Base-by-base conservation (phyloP, 106 monocot genomes). In the Apostasia shenzhenica region DNA sequence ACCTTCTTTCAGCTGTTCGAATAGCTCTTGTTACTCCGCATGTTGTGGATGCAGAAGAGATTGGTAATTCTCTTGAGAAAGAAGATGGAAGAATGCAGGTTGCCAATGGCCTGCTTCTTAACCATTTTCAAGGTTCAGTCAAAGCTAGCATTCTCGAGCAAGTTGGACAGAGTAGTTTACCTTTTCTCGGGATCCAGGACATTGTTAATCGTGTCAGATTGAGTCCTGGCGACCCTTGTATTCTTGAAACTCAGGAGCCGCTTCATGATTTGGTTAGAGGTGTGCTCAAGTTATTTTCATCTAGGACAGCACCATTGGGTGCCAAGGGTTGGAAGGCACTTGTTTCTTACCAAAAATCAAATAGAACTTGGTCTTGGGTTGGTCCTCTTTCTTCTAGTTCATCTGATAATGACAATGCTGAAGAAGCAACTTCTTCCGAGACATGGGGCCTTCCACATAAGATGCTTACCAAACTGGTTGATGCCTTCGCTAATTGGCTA, bases 401-500 rank as follows among this genome's bases (percentile, higher is more conserved):
- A 54, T 80, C 78, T 63, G 79, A 75, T 66, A 66, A 70, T 70
- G 82, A 82, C 69, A 61, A 57, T 48, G 67, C 67, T 59, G 91
- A 86, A 75, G 91, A 95, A 68, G 95, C 88, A 66, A 95, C 86
- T 61, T 92, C 91, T 55, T 50, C 91, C 41, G 95, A 95, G 41
- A 82, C 92, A 44, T 95, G 95, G 95, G 79, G 84, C 54, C 79
- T 95, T 68, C 91, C 95, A 13, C 91, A 95, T 57, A 95, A 92
- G 68, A 92, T 88, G 86, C 88, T 95, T 73, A 84, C 89, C 14
- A 91, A 86, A 58, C 72, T 95, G 73, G 91, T 95, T 68, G 89
- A 95, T 81, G 79, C 95, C 59, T 95, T 91, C 83, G 91, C 95
- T 37, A 95, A 95, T 72, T 95, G 95, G 95, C 72, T 95, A 10